Percentiles rank a stretch among this genome's conserved stretches.
Conservation (phyloP, 73 alveolate genomes). For the Paramecium pentaurelia region DNA sequence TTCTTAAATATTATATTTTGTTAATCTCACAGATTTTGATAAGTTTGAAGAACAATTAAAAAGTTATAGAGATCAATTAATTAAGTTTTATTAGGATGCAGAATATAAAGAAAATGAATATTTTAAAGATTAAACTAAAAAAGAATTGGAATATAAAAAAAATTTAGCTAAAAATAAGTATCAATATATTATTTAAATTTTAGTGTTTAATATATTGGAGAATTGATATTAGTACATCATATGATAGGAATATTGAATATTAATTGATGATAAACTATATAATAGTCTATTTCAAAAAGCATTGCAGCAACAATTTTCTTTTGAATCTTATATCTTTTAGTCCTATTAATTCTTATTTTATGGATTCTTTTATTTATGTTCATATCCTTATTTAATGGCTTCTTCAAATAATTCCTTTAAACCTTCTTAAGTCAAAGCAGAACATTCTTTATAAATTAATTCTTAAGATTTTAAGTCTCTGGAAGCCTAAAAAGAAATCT, state of each 20-base stretch:
- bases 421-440: slow-evolving; percentile 49
- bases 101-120: not conserved
- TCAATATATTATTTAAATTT: not conserved
- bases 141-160: not conserved
- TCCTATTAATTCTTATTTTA: not conserved
- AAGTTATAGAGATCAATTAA: not conserved
- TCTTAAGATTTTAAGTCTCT: not conserved
- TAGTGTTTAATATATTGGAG: not conserved
- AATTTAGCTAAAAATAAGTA: not conserved
- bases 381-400: not conserved
- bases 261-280: not conserved
- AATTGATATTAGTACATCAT: not conserved
- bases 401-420: slow-evolving; percentile 46
- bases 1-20: not conserved
- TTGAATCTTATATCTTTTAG: not conserved
- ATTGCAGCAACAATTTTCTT: not conserved
- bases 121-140: not conserved
- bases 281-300: not conserved
- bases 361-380: not conserved
- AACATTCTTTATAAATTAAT: slow-evolving; percentile 39
- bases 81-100: not conserved
- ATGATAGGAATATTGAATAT: not conserved
- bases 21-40: not conserved
- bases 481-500: not conserved
- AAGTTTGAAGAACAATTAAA: not conserved